Evolutionary conservation across 2,329 filamentous ascomycete species (phyloP).

Genomic region (Aureobasidium sp.): DNA sequence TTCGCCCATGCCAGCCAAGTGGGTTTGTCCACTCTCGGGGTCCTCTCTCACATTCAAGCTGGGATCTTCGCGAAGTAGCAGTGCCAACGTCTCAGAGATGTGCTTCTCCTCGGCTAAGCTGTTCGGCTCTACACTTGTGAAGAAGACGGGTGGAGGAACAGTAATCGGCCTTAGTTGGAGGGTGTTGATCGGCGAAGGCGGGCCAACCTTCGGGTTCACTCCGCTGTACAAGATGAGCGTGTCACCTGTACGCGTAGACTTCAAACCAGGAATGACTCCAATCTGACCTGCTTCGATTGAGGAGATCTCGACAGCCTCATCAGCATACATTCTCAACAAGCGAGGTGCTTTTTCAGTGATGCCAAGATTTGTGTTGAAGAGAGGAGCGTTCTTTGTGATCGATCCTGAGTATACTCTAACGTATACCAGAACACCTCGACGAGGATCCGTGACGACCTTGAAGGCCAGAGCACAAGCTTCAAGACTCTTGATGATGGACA

Average conservation of each 20-base stretch:
- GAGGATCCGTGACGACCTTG: constrained; percentile 86
- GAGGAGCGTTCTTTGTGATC: constrained; percentile 61
- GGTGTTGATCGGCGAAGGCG: constrained; percentile 60
- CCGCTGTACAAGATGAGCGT: constrained; percentile 71
- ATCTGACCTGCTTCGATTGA: constrained; percentile 81
- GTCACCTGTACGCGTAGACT: constrained; percentile 86
- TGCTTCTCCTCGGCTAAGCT: constrained; percentile 71
- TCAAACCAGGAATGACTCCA: constrained; percentile 83
- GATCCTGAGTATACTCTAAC: constrained; percentile 84
- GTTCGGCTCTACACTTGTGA: constrained; percentile 81
- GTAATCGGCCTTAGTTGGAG: constrained; percentile 81
- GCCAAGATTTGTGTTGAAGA: constrained; percentile 82
- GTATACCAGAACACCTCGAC: constrained; percentile 81
- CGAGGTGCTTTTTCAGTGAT: constrained; percentile 72
- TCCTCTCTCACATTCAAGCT: constrained; percentile 79
- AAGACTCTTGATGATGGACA: constrained; percentile 50
- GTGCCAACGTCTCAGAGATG: constrained; percentile 64
- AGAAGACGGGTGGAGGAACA: constrained; percentile 90
- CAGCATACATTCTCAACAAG: constrained; percentile 82
- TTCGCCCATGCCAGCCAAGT: constrained; percentile 92
- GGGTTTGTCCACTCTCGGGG: constrained; percentile 85
- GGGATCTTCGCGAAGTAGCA: constrained; percentile 83
- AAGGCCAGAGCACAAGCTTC: constrained; percentile 66
- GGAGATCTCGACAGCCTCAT: constrained; percentile 75
- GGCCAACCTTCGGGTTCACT: constrained; percentile 51